Conservation (phyloP, 257 asterid genomes). For the Perilla frutescens region DNA sequence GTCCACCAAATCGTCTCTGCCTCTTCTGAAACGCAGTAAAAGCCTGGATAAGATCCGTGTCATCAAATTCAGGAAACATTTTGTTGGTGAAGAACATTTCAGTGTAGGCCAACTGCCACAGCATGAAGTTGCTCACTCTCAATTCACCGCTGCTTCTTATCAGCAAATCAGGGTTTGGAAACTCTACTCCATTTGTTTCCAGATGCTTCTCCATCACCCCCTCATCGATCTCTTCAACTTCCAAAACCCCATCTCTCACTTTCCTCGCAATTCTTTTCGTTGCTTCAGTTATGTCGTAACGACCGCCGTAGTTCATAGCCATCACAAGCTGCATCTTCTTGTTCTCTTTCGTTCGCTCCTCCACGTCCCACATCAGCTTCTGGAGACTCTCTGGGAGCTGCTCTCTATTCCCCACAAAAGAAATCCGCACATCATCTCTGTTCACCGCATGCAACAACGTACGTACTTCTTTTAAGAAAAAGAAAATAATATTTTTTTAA, state of each 20-base stretch:
- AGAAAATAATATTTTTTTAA: too few species aligned
- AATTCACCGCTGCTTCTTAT: conserved; percentile 45
- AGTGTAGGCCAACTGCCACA: conserved; percentile 48
- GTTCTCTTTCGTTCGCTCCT: conserved; percentile 26
- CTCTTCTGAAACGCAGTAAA: conserved; percentile 35
- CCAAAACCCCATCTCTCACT: conserved; percentile 25
- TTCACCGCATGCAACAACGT: background rate
- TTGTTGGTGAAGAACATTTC: conserved; percentile 25
- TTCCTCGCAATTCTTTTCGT: conserved; percentile 37
- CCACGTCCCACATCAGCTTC: background rate
- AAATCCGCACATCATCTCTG: conserved; percentile 4
- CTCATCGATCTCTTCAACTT: conserved; percentile 8
- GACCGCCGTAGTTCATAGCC: conserved; percentile 41
- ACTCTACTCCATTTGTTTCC: background rate
- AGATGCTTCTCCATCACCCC: conserved; percentile 30
- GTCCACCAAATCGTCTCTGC: conserved; percentile 37
- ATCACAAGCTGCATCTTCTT: conserved; percentile 17
- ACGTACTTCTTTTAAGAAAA: background rate
- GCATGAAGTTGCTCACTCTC: conserved; percentile 46
- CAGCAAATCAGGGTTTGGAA: conserved; percentile 42
- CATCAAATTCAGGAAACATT: conserved; percentile 13
- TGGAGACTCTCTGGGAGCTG: background rate
- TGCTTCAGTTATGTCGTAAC: conserved; percentile 38
- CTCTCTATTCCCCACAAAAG: conserved; percentile 26
- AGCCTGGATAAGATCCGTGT: conserved; percentile 32